These are phyloP conservation scores for Suhomyces prunicola DNA, from an alignment of 805 yeast genomes.

Conservation along the genomic window DNA sequence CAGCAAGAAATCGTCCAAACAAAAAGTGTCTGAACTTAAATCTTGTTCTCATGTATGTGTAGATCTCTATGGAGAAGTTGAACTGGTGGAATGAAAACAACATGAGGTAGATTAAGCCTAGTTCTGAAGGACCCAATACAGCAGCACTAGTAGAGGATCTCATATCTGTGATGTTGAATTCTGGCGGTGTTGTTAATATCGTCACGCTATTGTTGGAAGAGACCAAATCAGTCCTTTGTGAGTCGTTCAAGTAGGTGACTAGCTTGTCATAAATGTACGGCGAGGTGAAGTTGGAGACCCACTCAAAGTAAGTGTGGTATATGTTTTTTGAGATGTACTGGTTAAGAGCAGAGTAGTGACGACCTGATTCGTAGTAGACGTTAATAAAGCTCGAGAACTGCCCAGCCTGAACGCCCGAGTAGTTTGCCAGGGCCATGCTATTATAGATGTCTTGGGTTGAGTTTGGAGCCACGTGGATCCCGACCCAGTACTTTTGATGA, in stretches of 20 bases:
- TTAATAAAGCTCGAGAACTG: constrained; percentile 17
- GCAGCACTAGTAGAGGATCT: constrained; percentile 19
- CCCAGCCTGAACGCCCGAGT: constrained; percentile 5
- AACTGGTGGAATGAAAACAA: constrained; percentile 34
- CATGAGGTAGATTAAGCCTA: constrained; percentile 32
- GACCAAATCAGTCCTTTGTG: constrained; percentile 11
- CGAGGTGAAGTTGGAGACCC: constrained; percentile 21
- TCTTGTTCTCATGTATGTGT: constrained; percentile 15
- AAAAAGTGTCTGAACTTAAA: constrained; percentile 24
- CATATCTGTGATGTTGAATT: constrained; percentile 19
- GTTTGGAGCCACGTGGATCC: constrained; percentile 21
- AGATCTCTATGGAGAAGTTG: constrained; percentile 29
- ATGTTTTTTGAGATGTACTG: constrained; percentile 33
- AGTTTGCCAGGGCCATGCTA: constrained; percentile 9
- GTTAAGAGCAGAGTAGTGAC: constrained; percentile 29
- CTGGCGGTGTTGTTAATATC: constrained; percentile 20
- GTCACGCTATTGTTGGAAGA: constrained; percentile 15
- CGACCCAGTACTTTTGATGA: constrained; percentile 31
- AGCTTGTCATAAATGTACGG: constrained; percentile 17
- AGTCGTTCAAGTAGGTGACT: constrained; percentile 11
- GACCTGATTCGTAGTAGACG: constrained; percentile 24
- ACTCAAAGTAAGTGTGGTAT: constrained; percentile 13
- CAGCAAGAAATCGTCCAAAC: constrained; percentile 24
- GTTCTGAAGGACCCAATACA: constrained; percentile 30
- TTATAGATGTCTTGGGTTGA: constrained; percentile 24